phyloP scores from a whole-genome alignment of 164 flowering plant genomes.

The Nelumbo lutea region DNA sequence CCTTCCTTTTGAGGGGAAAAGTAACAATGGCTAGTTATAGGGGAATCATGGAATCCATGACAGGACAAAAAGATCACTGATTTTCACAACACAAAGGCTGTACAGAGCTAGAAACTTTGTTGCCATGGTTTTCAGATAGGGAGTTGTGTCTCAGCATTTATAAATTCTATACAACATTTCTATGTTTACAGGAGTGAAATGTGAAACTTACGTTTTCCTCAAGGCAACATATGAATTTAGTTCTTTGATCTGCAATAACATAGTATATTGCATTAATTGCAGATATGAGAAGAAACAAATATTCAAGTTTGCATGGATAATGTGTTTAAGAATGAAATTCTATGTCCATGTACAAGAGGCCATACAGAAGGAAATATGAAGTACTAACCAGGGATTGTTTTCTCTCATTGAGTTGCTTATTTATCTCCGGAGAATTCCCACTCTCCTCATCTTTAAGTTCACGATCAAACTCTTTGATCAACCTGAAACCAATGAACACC shows the following conservation, averaged over 20 bases:
- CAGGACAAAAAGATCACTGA: no score
- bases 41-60: no score
- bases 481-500: slow-evolving; percentile 33
- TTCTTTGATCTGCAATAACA: slow-evolving; percentile 83
- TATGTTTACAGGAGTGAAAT: neutral
- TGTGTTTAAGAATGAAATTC: neutral
- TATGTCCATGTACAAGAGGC: neutral
- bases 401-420: slow-evolving; percentile 87
- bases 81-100: no score
- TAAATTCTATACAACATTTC: no score
- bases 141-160: no score
- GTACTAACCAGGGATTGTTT: slow-evolving; percentile 84
- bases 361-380: neutral
- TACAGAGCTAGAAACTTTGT: no score
- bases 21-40: neutral
- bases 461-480: slow-evolving; percentile 95
- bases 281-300: neutral
- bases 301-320: neutral
- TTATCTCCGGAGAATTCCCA: slow-evolving; percentile 71
- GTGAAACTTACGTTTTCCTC: slow-evolving; percentile 81
- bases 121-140: no score
- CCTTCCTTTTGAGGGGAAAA: neutral
- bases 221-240: slow-evolving; percentile 88
- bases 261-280: slow-evolving; percentile 5
- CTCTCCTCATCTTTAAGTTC: slow-evolving; percentile 84